Base-by-base conservation (phyloP, 257 asterid species). In the Vinca minor region DNA sequence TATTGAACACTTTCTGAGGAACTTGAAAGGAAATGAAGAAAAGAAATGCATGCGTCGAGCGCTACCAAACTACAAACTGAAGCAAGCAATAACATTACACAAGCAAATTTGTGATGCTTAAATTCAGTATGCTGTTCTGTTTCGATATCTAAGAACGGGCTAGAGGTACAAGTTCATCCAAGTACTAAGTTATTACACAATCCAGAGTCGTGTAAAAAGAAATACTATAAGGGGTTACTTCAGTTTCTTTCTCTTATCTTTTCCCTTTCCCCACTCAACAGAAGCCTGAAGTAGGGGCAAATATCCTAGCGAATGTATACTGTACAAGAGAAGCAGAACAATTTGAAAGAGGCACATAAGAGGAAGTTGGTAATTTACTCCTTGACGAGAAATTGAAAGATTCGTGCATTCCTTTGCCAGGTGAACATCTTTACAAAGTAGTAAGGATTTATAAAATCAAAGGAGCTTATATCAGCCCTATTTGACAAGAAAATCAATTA, bases 271-370 rank as follows among this genome's bases (percentile, higher is more conserved):
- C 45, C n/a, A 25, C 44, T 28, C 28, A 20, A 29, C 4, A 54
- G 42, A 55, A 58, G 39, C 39, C 31, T 41, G 15, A 13, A 15
- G 39, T 55, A 29, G 41, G n/a, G n/a, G 36, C 8, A 23, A 52
- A 4, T 23, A 52, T 29, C 47, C 49, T 38, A 31, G 41, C 12
- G 20, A n/a, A 26, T 47, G 41, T 23, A 14, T 8, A 17, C 47
- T 49, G 69, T 48, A 48, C 68, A 48, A 34, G 23, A 35, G 38
- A 49, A 64, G 42, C n/a, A 38, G 34, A 53, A 12, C 4, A 23
- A 36, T 1, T 14, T 52, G 35, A 18, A 18, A 50, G 13, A 53
- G 26, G 15, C 20, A 50, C 44, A 52, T 20, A 38, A 13, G 45
- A 41, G 63, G 38, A 41, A 54, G 20, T 54, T 44, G 52, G 17